phyloP scores from a whole-genome alignment of 192 early-diverging fungal genomes.

The Podochytrium sp. region DNA sequence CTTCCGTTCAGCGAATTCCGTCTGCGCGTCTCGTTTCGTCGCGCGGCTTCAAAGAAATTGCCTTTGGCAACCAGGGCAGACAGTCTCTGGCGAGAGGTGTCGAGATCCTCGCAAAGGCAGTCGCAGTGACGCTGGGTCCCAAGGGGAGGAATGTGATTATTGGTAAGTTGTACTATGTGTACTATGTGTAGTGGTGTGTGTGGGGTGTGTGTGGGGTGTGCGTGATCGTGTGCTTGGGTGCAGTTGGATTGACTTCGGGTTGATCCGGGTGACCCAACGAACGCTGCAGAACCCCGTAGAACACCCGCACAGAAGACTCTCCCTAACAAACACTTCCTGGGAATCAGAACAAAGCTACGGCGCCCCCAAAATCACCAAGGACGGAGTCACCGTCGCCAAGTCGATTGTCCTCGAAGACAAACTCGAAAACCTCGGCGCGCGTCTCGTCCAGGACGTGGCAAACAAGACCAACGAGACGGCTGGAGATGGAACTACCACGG shows the following conservation, averaged over 20 bases:
- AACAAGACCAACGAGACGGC: slow-evolving; percentile 99
- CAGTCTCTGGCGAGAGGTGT: slow-evolving; percentile 92
- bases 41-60: slow-evolving; percentile 78
- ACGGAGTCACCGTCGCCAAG: slow-evolving; percentile 99
- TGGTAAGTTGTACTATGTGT: slow-evolving; percentile 42
- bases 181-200: neutral
- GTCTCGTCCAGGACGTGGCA: slow-evolving; percentile 98
- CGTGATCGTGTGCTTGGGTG: too few species aligned
- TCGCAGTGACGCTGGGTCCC: slow-evolving; percentile 98
- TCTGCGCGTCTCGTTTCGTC: neutral
- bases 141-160: slow-evolving; percentile 99
- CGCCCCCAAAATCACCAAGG: slow-evolving; percentile 99
- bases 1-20: neutral
- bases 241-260: too few species aligned
- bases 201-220: neutral
- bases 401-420: slow-evolving; percentile 95
- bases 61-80: slow-evolving; percentile 95
- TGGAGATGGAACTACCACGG: slow-evolving; percentile 99
- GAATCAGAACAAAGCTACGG: slow-evolving; percentile 89
- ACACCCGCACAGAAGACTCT: neutral
- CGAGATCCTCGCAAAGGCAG: slow-evolving; percentile 95
- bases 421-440: slow-evolving; percentile 99
- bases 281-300: neutral
- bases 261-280: too few species aligned
- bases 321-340: neutral